Base-by-base conservation (phyloP, 2,329 filamentous ascomycete species). In the Aspergillaceae sp. region DNA sequence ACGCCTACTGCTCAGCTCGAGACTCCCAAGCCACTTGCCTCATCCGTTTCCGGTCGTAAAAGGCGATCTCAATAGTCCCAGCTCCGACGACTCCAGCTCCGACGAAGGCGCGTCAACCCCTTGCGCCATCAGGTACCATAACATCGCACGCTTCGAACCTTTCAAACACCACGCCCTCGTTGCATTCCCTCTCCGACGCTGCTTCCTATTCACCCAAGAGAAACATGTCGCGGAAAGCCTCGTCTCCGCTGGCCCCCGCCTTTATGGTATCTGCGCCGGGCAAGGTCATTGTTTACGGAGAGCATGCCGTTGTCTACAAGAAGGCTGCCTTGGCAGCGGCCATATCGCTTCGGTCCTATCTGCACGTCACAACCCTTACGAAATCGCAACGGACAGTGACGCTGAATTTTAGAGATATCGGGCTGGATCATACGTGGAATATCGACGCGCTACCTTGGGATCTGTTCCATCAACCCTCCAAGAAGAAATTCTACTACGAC, bases 221-320 rank as follows among this genome's bases (percentile, higher is more conserved):
- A 38, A 40, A 48, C 19, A 57, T 60, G 51, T 43, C 51, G 33
- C 62, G 69, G 45, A 74, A 74, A 51, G 48, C 65, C 4, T 74
- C 72, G 26, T 77, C 77, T 42, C 79, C 81, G 1, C 78, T 84
- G 72, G 77, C 92, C 70, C 90, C 91, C 38, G 75, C 90, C 50
- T 98, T 98, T 65, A 95, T 98, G 87, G 90, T 97, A 47, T 97
- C 92, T 10, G 91, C 94, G 2, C 92, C 92, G 0, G 94, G 91
- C 53, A 98, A 98, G 67, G 92, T 96, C 62, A 98, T 98, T 65
- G 87, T 97, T 44, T 97, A 91, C 70, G 92, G 92, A 55, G 92
- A 98, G 68, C 92, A 98, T 72, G 86, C 92, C 2, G 92, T 97
- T n/a, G 92, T 98, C 19, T 82, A 98, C 63, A 90, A 90, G 62